A percentile compares a stretch with the other conserved stretches of the same genome.
Evolutionary conservation across 306 rosid species (phyloP).

Genomic region (Abrus precatorius): DNA sequence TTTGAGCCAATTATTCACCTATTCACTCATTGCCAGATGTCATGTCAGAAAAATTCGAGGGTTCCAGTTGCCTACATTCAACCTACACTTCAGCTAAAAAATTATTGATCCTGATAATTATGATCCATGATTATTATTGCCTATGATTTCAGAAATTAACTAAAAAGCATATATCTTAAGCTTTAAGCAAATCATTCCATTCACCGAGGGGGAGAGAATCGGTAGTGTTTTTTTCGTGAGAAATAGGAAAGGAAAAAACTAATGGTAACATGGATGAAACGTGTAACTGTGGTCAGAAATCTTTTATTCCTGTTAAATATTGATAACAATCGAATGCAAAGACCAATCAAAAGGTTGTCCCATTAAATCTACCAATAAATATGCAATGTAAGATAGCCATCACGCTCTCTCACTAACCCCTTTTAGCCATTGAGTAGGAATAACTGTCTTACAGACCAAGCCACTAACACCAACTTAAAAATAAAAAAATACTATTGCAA

Average conservation of each 20-base stretch:
- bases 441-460: background rate
- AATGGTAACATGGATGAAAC: background rate
- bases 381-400: slow-evolving; percentile 3
- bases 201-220: background rate
- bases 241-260: background rate
- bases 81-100: slow-evolving; percentile 9
- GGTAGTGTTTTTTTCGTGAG: background rate
- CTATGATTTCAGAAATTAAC: slow-evolving; percentile 35
- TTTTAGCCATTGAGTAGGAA: slow-evolving; percentile 18
- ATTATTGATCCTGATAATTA: background rate
- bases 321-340: slow-evolving; percentile 1
- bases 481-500: background rate
- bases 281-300: background rate
- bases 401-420: background rate
- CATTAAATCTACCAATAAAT: slow-evolving; percentile 13
- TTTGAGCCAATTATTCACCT: slow-evolving; percentile 5
- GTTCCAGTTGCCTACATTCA: background rate
- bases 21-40: background rate
- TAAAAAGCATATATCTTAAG: slow-evolving; percentile 3
- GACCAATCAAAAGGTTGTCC: slow-evolving; percentile 25
- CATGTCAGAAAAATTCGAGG: background rate
- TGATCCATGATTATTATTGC: slow-evolving; percentile 18
- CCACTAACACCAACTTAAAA: background rate
- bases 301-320: background rate
- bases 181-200: background rate